Base-by-base conservation (phyloP, 2,329 filamentous ascomycete species). In the Epichloe brachyelytri region DNA sequence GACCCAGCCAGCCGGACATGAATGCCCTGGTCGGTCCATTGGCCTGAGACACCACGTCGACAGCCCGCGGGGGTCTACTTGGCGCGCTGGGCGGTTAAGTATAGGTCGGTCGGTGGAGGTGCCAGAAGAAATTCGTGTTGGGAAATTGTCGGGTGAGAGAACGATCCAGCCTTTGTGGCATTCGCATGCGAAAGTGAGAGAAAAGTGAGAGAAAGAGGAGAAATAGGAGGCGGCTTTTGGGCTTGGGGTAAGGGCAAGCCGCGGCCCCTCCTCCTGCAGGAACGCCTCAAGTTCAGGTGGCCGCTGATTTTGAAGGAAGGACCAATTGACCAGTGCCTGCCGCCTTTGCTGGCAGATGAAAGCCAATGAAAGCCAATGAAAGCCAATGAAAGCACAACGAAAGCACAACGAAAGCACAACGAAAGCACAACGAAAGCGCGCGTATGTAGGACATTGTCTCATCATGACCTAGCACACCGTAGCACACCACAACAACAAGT, bases 261-360 rank as follows among this genome's bases (percentile, higher is more conserved):
- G 26, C 26, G 26, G 26, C 26, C 26, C 7, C 7, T 3, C 3
- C 26, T 26, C n/a, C 22, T 22, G 22, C 22, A 26, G 26, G 26
- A 30, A 30, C 26, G 26, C 48, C 30, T 50, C 48, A 40, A 39
- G 17, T 50, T 45, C 48, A 46, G 48, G 48, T 45, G 41, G 48
- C 37, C 48, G 41, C 48, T 40, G 39, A n/a, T n/a, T 38, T 38
- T 5, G 12, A 38, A 14, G 36, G 36, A 38, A 38, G 36, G 36
- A 38, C 14, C 36, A 38, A 38, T 38, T 8, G 36, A 14, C 30
- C 30, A 30, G 8, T 11, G 30, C 30, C 30, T 30, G 30, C 30
- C 30, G 30, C 30, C 30, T 11, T 30, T 0, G 30, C 30, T 30
- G 30, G 22, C 22, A 26, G 22, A 22, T 4, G 20, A 22, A 22